Conservation (phyloP, 805 yeast genomes). For the Candida schatavii region DNA sequence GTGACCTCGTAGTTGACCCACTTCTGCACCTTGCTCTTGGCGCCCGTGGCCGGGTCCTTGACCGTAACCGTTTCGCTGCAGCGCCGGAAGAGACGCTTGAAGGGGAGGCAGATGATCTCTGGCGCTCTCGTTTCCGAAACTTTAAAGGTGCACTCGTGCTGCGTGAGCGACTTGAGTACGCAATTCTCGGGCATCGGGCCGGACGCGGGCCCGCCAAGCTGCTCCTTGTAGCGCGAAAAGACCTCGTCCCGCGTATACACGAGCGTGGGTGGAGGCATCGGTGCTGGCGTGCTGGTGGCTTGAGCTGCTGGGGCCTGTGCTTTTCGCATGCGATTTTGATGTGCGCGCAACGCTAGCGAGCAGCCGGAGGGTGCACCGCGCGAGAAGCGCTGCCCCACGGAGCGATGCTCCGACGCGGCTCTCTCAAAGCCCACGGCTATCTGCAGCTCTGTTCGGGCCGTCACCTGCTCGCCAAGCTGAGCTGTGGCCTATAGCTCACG, state of each 20-base stretch:
- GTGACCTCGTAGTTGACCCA: conserved; percentile 43
- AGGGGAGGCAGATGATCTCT: conserved; percentile 42
- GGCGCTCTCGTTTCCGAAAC: conserved; percentile 21
- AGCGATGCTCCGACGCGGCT: no score
- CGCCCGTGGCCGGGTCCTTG: conserved; percentile 19
- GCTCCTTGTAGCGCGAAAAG: conserved; percentile 21
- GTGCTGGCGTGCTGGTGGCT: not conserved
- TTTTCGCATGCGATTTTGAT: no score
- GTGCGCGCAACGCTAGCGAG: no score
- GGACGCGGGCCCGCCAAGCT: conserved; percentile 11
- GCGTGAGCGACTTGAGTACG: conserved; percentile 31
- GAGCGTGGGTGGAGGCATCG: conserved; percentile 46
- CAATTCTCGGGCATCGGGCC: conserved; percentile 34
- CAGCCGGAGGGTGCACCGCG: no score
- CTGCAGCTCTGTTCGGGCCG: no score
- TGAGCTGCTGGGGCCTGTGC: not conserved
- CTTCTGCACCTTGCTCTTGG: conserved; percentile 20
- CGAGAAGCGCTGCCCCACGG: no score
- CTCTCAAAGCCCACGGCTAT: no score
- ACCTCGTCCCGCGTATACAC: conserved; percentile 31
- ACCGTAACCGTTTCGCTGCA: conserved; percentile 27
- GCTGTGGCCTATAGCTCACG: no score
- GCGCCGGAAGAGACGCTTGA: conserved; percentile 39
- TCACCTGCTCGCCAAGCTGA: no score
- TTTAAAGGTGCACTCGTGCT: conserved; percentile 42